phyloP scores from a whole-genome alignment of 306 rosid genomes.

The Morella rubra region DNA sequence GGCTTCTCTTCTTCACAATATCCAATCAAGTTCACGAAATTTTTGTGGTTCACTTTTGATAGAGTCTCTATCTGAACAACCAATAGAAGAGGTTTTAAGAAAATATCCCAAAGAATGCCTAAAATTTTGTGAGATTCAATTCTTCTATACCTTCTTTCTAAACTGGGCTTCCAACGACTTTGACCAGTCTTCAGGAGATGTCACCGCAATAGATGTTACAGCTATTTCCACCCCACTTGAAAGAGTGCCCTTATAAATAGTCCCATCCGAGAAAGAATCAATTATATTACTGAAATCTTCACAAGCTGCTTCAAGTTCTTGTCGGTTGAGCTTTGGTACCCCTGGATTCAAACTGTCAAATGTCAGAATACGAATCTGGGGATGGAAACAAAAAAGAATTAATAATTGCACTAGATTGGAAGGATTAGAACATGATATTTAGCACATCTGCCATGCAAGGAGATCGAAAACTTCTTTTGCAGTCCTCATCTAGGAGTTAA shows the following conservation, averaged over 20 bases:
- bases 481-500: not conserved
- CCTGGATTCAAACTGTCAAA: conserved; percentile 45
- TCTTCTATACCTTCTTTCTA: conserved; percentile 61
- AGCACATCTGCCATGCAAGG: conserved; percentile 2
- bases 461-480: conserved; percentile 13
- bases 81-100: conserved; percentile 18
- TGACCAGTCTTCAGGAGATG: conserved; percentile 62
- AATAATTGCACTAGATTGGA: not conserved
- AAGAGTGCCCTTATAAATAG: conserved; percentile 85
- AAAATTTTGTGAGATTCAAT: conserved; percentile 4
- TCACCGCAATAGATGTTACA: conserved; percentile 55
- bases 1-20: conserved; percentile 83
- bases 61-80: conserved; percentile 60
- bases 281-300: conserved; percentile 95
- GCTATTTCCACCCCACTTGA: conserved; percentile 97
- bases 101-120: conserved; percentile 2
- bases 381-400: not conserved
- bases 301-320: conserved; percentile 78
- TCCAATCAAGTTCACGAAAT: conserved; percentile 82
- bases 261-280: conserved; percentile 54
- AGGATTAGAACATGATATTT: conserved; percentile 7
- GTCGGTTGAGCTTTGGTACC: conserved; percentile 79
- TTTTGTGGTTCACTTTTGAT: conserved; percentile 86
- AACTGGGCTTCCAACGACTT: conserved; percentile 63
- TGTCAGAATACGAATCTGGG: not conserved